A percentile compares a stretch with the other conserved stretches of the same genome.
phyloP scores from a whole-genome alignment of 2,329 filamentous ascomycete genomes.

The Aureobasidium melanogenum region DNA sequence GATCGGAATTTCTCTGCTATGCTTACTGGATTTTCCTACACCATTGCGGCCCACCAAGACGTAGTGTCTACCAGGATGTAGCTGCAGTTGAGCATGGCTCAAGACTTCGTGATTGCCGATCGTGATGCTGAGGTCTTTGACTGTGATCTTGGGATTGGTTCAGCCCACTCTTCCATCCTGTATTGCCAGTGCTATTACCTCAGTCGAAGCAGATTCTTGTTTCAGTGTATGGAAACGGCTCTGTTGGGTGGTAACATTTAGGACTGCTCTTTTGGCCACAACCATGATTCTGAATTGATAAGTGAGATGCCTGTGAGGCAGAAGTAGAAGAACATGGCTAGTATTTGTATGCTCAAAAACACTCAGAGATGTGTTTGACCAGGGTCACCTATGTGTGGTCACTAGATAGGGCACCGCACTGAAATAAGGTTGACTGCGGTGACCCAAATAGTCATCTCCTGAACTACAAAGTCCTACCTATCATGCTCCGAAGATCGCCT shows the following conservation, averaged over 20 bases:
- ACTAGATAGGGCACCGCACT: background rate
- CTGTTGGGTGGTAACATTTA: background rate
- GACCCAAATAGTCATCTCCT: background rate
- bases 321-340: background rate
- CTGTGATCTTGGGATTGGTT: background rate
- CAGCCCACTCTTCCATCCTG: background rate
- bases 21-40: conserved; percentile 69
- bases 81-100: conserved; percentile 56
- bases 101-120: conserved; percentile 50
- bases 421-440: background rate
- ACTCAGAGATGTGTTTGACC: background rate
- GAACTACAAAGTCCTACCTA: background rate
- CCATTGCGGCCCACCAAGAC: conserved; percentile 74
- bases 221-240: background rate
- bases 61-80: conserved; percentile 68
- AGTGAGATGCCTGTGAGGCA: background rate
- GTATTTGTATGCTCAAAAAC: background rate
- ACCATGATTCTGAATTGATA: background rate
- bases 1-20: background rate
- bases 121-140: background rate
- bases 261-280: background rate
- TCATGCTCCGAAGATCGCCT: too few species aligned
- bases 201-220: background rate
- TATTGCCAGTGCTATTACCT: background rate
- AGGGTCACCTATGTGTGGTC: background rate